Base-by-base conservation (phyloP, 805 yeast species). In the Wickerhamomyces kurtzmanii region DNA sequence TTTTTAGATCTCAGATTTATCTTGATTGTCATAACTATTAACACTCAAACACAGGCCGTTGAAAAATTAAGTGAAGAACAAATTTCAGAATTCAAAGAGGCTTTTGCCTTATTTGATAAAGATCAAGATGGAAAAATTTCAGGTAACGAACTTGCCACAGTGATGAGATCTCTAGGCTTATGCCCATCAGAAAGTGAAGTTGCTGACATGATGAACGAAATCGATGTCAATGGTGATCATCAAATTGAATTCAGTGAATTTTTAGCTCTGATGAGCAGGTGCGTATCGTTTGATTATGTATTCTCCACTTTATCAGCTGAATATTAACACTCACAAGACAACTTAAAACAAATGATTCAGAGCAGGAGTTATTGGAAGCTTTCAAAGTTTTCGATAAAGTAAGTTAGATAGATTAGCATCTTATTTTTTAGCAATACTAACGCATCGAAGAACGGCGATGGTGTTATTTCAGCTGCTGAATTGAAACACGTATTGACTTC, bases 161-260 rank as follows among this genome's bases (percentile, higher is more conserved):
- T 91, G 29, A 91, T 91, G 98, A 80, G 98, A 62, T 84, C 96
- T n/a, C 68, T 91, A 50, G 98, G 98, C 29, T 91, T 86, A 58
- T 89, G 89, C 49, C 98, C 98, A 20, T 77, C 94, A 28, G 97
- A 91, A 57, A 76, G 86, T 40, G 98, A 91, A 58, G 79, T 91
- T 47, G 82, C 91, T 31, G 98, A 91, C 54, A 76, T 91, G 80
- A 84, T 91, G 67, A 89, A 89, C 55, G 98, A 91, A 60, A 94
- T 91, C 30, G 98, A 91, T 56, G 79, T 80, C 37, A 91, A 91
- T 62, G 89, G 89, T 44, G 94, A 91, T 59, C 96, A 96, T 22
- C 68, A 74, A 46, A 80, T 81, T 43, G 91, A 81, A 51, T 81
- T 81, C 55, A 70, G 83, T 28, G 91, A 81, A 57, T 81, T 81